These are phyloP conservation scores for Moesziomyces sp. DNA, from an alignment of 1,284 basidiomycete genomes.

Conservation along the genomic window DNA sequence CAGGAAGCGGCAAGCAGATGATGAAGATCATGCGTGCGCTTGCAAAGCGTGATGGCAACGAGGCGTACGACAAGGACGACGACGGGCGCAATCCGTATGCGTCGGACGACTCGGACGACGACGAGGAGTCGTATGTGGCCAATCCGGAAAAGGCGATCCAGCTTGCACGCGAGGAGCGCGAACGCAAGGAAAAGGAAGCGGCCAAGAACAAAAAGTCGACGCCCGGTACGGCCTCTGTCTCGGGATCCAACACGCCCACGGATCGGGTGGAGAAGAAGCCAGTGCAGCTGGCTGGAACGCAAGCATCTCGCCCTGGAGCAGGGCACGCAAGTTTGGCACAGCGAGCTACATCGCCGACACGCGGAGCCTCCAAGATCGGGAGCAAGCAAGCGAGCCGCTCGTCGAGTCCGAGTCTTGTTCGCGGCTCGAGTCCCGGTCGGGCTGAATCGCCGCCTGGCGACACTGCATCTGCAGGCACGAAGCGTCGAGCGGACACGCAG, in stretches of 20 bases:
- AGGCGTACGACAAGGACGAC: slow-evolving; percentile 65
- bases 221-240: slow-evolving; percentile 26
- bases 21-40: slow-evolving; percentile 67
- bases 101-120: slow-evolving; percentile 62
- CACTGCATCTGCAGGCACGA: slow-evolving; percentile 17
- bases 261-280: slow-evolving; percentile 42
- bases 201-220: slow-evolving; percentile 39
- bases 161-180: slow-evolving; percentile 63
- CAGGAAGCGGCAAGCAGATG: slow-evolving; percentile 65
- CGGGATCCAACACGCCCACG: slow-evolving; percentile 43
- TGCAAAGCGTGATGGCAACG: slow-evolving; percentile 61
- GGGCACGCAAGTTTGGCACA: slow-evolving; percentile 57
- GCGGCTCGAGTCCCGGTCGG: slow-evolving; percentile 29
- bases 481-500: slow-evolving; percentile 40
- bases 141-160: slow-evolving; percentile 66
- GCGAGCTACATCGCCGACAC: slow-evolving; percentile 51
- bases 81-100: slow-evolving; percentile 64
- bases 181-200: slow-evolving; percentile 48
- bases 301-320: slow-evolving; percentile 45
- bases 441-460: slow-evolving; percentile 35
- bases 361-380: slow-evolving; percentile 42
- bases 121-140: slow-evolving; percentile 62
- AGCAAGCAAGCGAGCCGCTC: slow-evolving; percentile 52
- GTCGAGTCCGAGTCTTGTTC: slow-evolving; percentile 32
- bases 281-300: slow-evolving; percentile 8